Base-by-base conservation (phyloP, 208 protist species). In the Acanthamoeba triangularis region DNA sequence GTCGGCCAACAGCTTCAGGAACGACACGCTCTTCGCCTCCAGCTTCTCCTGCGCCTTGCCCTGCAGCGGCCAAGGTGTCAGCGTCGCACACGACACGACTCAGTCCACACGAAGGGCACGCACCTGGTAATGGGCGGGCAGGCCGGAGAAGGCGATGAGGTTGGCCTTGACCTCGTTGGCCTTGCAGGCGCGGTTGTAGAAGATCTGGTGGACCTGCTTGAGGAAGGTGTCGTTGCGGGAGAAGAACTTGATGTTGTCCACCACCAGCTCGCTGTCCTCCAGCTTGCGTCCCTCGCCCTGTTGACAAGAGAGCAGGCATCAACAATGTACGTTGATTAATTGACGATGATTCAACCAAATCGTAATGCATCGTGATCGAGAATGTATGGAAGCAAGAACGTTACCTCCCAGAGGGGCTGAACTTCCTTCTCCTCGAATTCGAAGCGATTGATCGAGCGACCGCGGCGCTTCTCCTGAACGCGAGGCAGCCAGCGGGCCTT, bases 201-300 rank as follows among this genome's bases (percentile, higher is more conserved):
- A 52, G 74, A 82, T 52, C 28, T 82, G 74, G 37, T 82, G 74
- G 16, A 82, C 30, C 74, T 82, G 74, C 41, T 49, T 82, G 35
- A 82, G 37, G 37, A 82, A 82, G 74, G 74, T 41, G 74, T 49
- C 37, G 23, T 82, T 82, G 74, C 74, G 74, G 10, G 74, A 82
- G 74, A 82, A 82, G 37, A 82, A 82, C 74, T 82, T 82, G 74
- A 82, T 82, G 74, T 82, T 82, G 35, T 52, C 25, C 74, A 82
- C 74, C 35, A 82, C 37, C 41, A 82, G 37, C 74, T 82, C 74
- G 18, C 74, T 82, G 37, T 82, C 74, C 74, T 82, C 74, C 74
- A 82, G 74, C 74, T 82, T 82, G 14, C 74, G 33, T 30, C 74
- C 74, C 41, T 82, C 74, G 18, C 74, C 74, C 74, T 82, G 37